These are phyloP conservation scores for Solanum peruvianum DNA, from an alignment of 257 asterid species.

Conservation along the genomic window DNA sequence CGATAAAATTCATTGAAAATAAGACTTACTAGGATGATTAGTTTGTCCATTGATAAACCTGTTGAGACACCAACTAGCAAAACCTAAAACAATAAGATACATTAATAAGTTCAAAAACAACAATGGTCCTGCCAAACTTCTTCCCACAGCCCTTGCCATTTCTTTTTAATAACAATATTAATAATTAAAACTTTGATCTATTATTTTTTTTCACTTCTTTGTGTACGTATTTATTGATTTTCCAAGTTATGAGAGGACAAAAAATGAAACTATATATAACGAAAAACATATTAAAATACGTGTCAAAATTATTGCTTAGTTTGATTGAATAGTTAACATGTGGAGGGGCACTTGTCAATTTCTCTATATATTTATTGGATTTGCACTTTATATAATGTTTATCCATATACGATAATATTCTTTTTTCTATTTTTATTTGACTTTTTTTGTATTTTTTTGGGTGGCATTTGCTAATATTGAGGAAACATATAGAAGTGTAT, in stretches of 20 bases:
- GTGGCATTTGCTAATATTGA: not conserved
- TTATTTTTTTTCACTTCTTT: not conserved
- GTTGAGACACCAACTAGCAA: slow-evolving; percentile 84
- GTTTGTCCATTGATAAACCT: slow-evolving; percentile 72
- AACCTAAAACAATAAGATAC: slow-evolving; percentile 64
- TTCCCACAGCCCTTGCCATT: slow-evolving; percentile 74
- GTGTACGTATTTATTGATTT: not conserved
- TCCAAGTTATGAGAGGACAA: not conserved
- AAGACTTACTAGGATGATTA: slow-evolving; percentile 55
- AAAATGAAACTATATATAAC: not conserved
- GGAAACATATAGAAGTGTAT: not conserved
- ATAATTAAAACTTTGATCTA: not conserved
- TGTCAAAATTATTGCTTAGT: slow-evolving; percentile 2
- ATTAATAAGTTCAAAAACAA: slow-evolving; percentile 59
- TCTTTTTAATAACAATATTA: not conserved
- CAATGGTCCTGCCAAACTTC: slow-evolving; percentile 68
- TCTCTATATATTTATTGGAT: not conserved
- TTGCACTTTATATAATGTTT: not conserved
- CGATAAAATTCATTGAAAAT: too few relatives aligned
- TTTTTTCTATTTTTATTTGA: not conserved
- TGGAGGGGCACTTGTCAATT: slow-evolving; percentile 18
- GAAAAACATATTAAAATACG: not conserved
- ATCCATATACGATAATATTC: not conserved
- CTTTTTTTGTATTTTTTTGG: too few relatives aligned
- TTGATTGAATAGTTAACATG: slow-evolving; percentile 6